A percentile compares a stretch with the other conserved stretches of the same genome.
phyloP scores from a whole-genome alignment of 2,329 filamentous ascomycete genomes.

The Aspergillus nomiae region DNA sequence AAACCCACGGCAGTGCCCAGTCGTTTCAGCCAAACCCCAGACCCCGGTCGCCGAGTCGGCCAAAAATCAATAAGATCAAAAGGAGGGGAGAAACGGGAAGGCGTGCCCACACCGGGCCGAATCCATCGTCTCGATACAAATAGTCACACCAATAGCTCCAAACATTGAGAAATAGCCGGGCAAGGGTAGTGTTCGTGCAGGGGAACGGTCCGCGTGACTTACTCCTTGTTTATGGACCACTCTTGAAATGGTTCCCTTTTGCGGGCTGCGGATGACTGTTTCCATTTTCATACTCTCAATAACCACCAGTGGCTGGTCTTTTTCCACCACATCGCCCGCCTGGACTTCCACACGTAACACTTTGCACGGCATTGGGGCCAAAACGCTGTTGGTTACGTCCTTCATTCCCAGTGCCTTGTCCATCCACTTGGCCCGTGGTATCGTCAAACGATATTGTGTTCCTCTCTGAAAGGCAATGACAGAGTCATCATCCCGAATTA shows the following conservation, averaged over 20 bases:
- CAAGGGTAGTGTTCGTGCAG: conserved; percentile 7
- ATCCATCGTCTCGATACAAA: conserved; percentile 1
- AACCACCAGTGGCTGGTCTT: conserved; percentile 85
- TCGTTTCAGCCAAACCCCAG: conserved; percentile 7
- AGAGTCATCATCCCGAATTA: conserved; percentile 57
- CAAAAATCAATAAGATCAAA: conserved; percentile 4
- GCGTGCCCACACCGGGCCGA: neutral
- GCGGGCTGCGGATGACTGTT: conserved; percentile 76
- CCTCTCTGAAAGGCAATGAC: conserved; percentile 77
- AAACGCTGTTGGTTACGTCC: conserved; percentile 77
- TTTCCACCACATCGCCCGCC: conserved; percentile 79
- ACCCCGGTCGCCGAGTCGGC: neutral
- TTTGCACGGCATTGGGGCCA: conserved; percentile 97
- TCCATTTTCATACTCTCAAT: conserved; percentile 94
- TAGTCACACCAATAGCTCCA: neutral
- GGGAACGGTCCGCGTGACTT: conserved; percentile 41
- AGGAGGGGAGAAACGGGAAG: neutral
- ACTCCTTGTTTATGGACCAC: conserved; percentile 75
- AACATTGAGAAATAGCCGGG: conserved; percentile 6
- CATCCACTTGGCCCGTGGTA: conserved; percentile 72
- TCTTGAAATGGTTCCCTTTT: conserved; percentile 70
- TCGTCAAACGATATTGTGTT: conserved; percentile 57
- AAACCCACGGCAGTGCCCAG: neutral
- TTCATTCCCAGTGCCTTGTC: conserved; percentile 84
- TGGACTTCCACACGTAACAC: conserved; percentile 84